phyloP scores from a whole-genome alignment of 306 rosid genomes.

The Casuarina equisetifolia region DNA sequence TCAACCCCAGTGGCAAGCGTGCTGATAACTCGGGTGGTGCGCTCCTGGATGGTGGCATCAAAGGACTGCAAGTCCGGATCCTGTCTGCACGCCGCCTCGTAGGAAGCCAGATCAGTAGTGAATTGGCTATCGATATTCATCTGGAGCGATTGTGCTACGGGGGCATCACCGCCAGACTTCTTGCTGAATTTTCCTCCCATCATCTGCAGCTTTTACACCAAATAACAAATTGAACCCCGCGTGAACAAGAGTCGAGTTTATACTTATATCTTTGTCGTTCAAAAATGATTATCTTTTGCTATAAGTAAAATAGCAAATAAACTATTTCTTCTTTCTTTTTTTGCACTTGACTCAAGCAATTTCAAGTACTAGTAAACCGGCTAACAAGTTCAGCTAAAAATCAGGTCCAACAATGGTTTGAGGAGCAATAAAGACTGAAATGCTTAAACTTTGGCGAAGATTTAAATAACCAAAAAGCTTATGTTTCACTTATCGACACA shows the following conservation, averaged over 20 bases:
- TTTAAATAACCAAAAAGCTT: constrained; percentile 24
- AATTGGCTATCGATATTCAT: constrained; percentile 44
- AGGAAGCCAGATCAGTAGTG: constrained; percentile 61
- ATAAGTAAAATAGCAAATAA: background rate
- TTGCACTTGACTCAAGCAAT: constrained; percentile 1
- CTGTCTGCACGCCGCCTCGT: constrained; percentile 64
- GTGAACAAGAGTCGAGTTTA: background rate
- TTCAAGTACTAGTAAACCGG: background rate
- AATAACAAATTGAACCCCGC: background rate
- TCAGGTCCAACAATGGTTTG: background rate
- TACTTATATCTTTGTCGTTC: background rate
- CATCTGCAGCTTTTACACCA: constrained; percentile 12
- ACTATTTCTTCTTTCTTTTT: background rate
- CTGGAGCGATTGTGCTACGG: constrained; percentile 35
- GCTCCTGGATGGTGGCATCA: constrained; percentile 62
- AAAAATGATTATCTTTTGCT: background rate
- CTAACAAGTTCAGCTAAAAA: constrained; percentile 5
- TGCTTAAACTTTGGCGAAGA: background rate
- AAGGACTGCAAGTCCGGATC: constrained; percentile 69
- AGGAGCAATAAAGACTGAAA: background rate
- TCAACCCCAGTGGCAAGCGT: constrained; percentile 62
- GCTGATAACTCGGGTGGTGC: constrained; percentile 61
- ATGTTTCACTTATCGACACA: background rate
- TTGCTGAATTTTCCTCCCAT: constrained; percentile 81
- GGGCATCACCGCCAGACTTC: constrained; percentile 25